These are phyloP conservation scores for Manihot esculenta DNA, from an alignment of 441 rosid genomes.

Conservation along the genomic window DNA sequence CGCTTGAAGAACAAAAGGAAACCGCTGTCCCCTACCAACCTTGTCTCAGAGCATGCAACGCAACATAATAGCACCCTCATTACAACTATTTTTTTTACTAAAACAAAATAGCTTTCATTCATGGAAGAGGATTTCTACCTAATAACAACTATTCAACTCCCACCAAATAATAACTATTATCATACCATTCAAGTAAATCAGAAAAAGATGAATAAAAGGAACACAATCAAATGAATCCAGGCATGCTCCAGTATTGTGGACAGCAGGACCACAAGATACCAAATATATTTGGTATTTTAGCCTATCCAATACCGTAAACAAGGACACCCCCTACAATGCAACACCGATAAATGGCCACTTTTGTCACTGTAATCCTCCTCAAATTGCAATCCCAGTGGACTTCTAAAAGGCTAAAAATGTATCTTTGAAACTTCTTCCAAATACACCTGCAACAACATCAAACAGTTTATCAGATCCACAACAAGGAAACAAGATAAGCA, in stretches of 20 bases:
- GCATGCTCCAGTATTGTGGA: no score
- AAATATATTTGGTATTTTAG: not conserved
- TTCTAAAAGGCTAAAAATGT: not conserved
- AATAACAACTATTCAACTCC: no score
- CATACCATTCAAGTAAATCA: no score
- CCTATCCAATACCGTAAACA: not conserved
- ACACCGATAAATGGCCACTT: not conserved
- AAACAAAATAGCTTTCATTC: no score
- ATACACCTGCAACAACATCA: not conserved
- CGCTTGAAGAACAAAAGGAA: not conserved
- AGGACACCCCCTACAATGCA: not conserved
- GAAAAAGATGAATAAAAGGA: no score
- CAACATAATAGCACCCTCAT: no score
- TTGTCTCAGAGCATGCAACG: not conserved
- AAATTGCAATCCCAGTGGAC: not conserved
- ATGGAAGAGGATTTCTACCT: no score
- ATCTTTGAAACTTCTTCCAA: not conserved
- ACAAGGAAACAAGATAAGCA: not conserved
- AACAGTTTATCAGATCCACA: not conserved
- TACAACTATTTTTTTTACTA: no score
- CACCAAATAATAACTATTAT: no score
- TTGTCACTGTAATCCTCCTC: not conserved
- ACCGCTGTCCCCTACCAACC: conserved; percentile 6
- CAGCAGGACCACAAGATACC: not conserved
- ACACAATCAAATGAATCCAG: no score